Evolutionary conservation across 2,329 filamentous ascomycete genomes (phyloP), one percentile per base, ranked within the genome.

Genomic region (Onygena corvina): DNA sequence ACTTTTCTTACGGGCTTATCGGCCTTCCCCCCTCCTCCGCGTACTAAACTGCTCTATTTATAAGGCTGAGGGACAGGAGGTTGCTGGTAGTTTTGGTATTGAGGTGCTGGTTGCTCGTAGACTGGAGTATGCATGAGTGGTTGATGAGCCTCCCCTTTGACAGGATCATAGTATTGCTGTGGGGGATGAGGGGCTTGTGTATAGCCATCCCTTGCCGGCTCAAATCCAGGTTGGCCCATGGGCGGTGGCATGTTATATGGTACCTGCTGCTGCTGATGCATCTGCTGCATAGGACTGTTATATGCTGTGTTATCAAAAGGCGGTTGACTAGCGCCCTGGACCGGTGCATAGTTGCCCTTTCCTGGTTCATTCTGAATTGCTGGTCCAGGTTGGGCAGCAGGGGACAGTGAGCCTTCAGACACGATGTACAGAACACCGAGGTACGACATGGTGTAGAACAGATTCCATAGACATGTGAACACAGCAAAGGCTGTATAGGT

Each of bases 141-240:
- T n/a, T 29, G 27, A 29, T 40, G 36, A 12, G 18, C 11, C 36
- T 40, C 36, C 6, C 36, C 11, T 12, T 40, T 40, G 11, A 23
- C 36, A 23, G 36, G 36, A 6, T 40, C 36, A 40, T 40, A 40
- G 36, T 40, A 40, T 40, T 40, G 18, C 36, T 40, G 36, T 23
- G 8, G 36, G 18, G 36, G 36, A 11, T 7, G 9, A 23, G 35
- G 35, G 12, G 36, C n/a, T 21, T 21, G 36, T 23, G 8, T 6
- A 21, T 23, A 40, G 6, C 25, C 18, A n/a, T 40, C 25, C 20
- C 36, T 40, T 12, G 36, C 11, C n/a, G 36, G 36, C n/a, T 40
- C 36, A 11, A 40, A 40, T 40, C 36, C 36, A 4, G 36, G 18
- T 23, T 40, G 36, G 36, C 36, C 25, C 36, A 40, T 40, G 36